phyloP scores from a whole-genome alignment of 768 basidiomycete species.

The Mrakia blollopis region DNA sequence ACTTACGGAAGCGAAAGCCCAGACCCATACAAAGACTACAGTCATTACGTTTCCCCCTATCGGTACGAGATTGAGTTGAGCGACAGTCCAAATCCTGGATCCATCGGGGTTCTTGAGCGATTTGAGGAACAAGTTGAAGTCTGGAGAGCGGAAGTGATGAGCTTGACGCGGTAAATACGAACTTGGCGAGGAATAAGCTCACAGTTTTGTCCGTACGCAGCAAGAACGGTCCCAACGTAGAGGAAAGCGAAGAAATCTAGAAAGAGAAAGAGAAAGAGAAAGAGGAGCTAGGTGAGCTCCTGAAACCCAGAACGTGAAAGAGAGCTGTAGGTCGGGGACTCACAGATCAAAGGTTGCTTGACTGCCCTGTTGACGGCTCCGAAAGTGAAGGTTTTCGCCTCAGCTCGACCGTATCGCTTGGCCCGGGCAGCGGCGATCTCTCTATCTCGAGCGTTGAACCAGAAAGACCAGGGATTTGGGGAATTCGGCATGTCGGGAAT shows the following conservation, averaged over 20 bases:
- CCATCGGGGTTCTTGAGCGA: conserved; percentile 31
- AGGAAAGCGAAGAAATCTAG: conserved; percentile 36
- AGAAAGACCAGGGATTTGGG: conserved; percentile 36
- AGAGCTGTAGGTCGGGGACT: too few species aligned
- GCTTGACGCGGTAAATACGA: background rate
- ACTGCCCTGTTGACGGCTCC: conserved; percentile 36
- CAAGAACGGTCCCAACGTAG: conserved; percentile 38
- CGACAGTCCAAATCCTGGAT: conserved; percentile 4
- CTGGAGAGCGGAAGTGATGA: background rate
- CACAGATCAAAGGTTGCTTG: conserved; percentile 37
- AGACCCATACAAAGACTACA: conserved; percentile 39
- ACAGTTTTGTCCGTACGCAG: conserved; percentile 37
- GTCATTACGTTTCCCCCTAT: conserved; percentile 24
- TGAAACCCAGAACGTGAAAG: too few species aligned
- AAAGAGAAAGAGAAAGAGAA: too few species aligned
- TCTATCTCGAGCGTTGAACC: conserved; percentile 36
- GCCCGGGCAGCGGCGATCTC: conserved; percentile 36
- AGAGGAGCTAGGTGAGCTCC: too few species aligned
- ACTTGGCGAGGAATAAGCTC: conserved; percentile 3
- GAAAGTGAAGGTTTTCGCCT: conserved; percentile 38
- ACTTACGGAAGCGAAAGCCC: conserved; percentile 34
- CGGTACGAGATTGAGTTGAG: conserved; percentile 1
- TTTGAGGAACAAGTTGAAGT: conserved; percentile 42
- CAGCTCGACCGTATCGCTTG: conserved; percentile 36
- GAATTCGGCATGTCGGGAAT: conserved; percentile 27